Evolutionary conservation across 371 early-diverging fungal species (phyloP).

Genomic region (Saksenaea oblongispora): DNA sequence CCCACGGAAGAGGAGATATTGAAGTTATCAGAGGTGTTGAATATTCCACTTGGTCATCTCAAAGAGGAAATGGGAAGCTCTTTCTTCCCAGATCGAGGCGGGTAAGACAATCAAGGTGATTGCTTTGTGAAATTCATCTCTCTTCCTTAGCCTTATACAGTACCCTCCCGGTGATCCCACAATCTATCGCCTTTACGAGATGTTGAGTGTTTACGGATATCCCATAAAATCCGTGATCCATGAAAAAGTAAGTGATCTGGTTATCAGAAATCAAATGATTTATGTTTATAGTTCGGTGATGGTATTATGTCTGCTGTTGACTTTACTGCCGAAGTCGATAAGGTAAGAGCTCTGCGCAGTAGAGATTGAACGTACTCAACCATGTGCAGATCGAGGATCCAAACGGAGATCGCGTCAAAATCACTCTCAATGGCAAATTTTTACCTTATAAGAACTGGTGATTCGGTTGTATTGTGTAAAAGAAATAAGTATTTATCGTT

Average conservation of each 20-base stretch:
- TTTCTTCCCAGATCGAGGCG: slow-evolving; percentile 61
- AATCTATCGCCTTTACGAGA: slow-evolving; percentile 59
- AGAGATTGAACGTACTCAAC: background rate
- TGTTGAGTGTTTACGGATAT: slow-evolving; percentile 56
- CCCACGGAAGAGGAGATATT: slow-evolving; percentile 50
- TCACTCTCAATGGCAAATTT: slow-evolving; percentile 58
- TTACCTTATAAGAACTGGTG: slow-evolving; percentile 48
- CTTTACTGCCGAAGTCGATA: slow-evolving; percentile 61
- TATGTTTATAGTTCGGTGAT: slow-evolving; percentile 50
- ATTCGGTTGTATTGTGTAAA: no score
- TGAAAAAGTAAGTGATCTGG: slow-evolving; percentile 43
- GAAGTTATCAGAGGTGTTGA: slow-evolving; percentile 50
- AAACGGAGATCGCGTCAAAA: slow-evolving; percentile 51
- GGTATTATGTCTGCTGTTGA: slow-evolving; percentile 69
- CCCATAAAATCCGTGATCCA: slow-evolving; percentile 55
- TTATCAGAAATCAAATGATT: background rate
- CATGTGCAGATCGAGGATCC: slow-evolving; percentile 42
- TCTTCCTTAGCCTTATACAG: slow-evolving; percentile 34
- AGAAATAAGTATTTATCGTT: no score
- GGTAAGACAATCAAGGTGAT: slow-evolving; percentile 23
- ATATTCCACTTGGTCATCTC: slow-evolving; percentile 56
- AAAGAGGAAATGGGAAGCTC: slow-evolving; percentile 52
- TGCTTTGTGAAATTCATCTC: background rate
- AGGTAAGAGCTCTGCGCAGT: slow-evolving; percentile 30
- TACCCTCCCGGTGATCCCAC: slow-evolving; percentile 57